Conservation (phyloP, 305 asterid species). For the Coffea humblotiana region DNA sequence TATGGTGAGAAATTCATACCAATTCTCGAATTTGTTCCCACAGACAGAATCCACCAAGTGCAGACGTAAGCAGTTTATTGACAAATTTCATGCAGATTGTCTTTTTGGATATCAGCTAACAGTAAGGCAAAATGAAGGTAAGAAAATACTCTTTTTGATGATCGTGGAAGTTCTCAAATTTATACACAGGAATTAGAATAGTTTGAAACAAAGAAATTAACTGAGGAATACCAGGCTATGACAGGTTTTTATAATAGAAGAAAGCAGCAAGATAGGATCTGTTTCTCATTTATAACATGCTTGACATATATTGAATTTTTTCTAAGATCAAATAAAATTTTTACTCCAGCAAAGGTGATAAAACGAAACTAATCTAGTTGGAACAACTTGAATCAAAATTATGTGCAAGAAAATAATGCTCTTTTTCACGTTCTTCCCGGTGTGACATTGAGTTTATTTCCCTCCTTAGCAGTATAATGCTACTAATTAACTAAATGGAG, state of each 20-base stretch:
- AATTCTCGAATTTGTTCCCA: not conserved
- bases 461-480: not conserved
- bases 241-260: not conserved
- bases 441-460: not conserved
- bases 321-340: not conserved
- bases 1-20: not conserved
- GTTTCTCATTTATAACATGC: constrained; percentile 1
- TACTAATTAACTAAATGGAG: not conserved
- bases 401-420: not conserved
- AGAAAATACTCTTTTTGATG: not conserved
- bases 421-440: not conserved
- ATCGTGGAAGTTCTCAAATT: not conserved
- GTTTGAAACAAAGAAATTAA: not conserved
- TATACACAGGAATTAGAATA: not conserved
- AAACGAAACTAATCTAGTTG: not conserved
- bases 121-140: not conserved
- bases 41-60: not conserved
- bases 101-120: not conserved
- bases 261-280: not conserved
- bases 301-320: not conserved
- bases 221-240: not conserved
- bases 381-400: not conserved
- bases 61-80: not conserved
- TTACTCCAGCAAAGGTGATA: not conserved
- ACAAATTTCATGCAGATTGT: not conserved